phyloP scores from a whole-genome alignment of 2,329 filamentous ascomycete species.

The Juglanconis oblonga region DNA sequence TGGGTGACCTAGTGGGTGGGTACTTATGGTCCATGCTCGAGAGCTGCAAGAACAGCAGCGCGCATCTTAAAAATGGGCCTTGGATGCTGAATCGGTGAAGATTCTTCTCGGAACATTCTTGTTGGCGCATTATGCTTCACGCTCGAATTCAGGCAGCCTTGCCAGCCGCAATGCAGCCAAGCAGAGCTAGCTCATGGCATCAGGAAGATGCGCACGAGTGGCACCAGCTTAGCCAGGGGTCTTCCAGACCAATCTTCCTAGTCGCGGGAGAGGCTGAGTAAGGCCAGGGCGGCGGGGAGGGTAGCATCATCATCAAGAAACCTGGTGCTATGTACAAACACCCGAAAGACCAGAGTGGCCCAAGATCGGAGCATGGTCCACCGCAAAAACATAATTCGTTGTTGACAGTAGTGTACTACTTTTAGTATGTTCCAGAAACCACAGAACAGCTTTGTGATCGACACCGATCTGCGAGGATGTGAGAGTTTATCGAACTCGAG shows the following conservation, averaged over 20 bases:
- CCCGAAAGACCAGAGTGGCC: neutral
- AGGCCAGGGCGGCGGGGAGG: neutral
- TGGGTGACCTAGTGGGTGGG: neutral
- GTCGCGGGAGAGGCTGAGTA: neutral
- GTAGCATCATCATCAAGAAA: too few species aligned
- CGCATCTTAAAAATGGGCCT: neutral
- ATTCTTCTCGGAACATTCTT: neutral
- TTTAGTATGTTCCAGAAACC: neutral
- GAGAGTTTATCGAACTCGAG: neutral
- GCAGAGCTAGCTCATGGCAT: neutral
- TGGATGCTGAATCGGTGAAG: neutral
- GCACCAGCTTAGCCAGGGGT: conserved; percentile 7
- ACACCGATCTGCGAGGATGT: too few species aligned
- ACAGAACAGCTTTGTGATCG: neutral
- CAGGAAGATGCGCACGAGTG: neutral
- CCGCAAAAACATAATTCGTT: neutral
- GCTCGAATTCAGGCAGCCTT: neutral
- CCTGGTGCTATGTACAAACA: too few species aligned
- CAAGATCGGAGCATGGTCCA: conserved; percentile 8
- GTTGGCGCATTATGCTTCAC: neutral
- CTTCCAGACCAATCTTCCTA: neutral
- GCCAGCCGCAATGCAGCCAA: neutral
- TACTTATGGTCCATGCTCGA: neutral
- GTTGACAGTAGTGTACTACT: neutral
- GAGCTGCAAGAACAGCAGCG: neutral